Conservation (phyloP, 2,329 filamentous ascomycete species). For the Nakataea oryzae region DNA sequence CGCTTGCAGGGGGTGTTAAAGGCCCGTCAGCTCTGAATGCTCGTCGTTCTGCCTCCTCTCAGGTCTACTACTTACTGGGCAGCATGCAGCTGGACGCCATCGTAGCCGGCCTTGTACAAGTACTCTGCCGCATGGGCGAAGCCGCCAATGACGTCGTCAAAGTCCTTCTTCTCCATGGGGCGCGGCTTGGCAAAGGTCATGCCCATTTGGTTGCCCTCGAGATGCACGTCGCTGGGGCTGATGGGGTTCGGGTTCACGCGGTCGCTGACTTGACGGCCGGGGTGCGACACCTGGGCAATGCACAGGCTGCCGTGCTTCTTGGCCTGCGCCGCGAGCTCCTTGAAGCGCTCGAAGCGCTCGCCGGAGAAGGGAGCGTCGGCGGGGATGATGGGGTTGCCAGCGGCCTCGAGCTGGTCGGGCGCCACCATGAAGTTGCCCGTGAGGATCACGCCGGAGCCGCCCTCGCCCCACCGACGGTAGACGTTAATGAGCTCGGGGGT, state of each 20-base stretch:
- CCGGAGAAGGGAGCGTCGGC: slow-evolving; percentile 37
- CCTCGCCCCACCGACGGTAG: slow-evolving; percentile 52
- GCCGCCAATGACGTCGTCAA: slow-evolving; percentile 44
- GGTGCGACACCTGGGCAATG: slow-evolving; percentile 51
- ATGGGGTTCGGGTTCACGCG: slow-evolving; percentile 23
- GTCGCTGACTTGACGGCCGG: slow-evolving; percentile 40
- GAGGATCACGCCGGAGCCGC: slow-evolving; percentile 22
- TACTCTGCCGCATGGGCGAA: slow-evolving; percentile 54
- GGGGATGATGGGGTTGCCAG: slow-evolving; percentile 50
- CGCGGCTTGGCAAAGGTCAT: slow-evolving; percentile 34
- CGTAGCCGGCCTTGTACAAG: slow-evolving; percentile 50
- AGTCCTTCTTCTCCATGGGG: slow-evolving; percentile 41
- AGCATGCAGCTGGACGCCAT: slow-evolving; percentile 39
- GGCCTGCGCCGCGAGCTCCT: slow-evolving; percentile 38
- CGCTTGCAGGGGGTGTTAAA: slow-evolving; percentile 23
- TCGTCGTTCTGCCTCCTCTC: not conserved
- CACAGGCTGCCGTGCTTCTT: slow-evolving; percentile 51
- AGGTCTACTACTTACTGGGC: slow-evolving; percentile 12
- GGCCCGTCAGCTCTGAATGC: slow-evolving; percentile 10
- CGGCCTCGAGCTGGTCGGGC: slow-evolving; percentile 43
- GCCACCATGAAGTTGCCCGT: slow-evolving; percentile 37
- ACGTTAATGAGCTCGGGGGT: slow-evolving; percentile 33
- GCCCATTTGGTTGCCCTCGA: slow-evolving; percentile 7
- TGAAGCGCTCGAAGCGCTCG: slow-evolving; percentile 51
- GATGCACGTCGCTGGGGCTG: slow-evolving; percentile 2